These are phyloP conservation scores for Dothidotthia symphoricarpi DNA, from an alignment of 2,329 filamentous ascomycete genomes.

Conservation along the genomic window DNA sequence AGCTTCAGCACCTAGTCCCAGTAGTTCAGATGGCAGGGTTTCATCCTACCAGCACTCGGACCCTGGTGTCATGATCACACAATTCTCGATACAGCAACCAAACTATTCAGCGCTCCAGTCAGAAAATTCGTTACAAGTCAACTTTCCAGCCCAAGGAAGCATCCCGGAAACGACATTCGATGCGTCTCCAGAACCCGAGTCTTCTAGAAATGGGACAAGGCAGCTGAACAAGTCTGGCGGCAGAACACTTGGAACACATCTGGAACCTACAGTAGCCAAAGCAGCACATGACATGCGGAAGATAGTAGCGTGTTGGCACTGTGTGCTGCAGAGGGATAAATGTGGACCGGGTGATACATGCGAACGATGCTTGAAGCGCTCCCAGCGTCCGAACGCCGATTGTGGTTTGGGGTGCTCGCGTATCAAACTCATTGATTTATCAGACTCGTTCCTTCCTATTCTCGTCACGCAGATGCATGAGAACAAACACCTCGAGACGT, in stretches of 20 bases:
- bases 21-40: conserved; percentile 30
- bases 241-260: conserved; percentile 41
- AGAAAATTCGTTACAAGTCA: conserved; percentile 6
- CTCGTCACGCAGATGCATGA: conserved; percentile 45
- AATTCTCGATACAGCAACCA: conserved; percentile 6
- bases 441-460: conserved; percentile 46
- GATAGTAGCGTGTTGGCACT: conserved; percentile 50
- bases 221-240: conserved; percentile 37
- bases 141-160: conserved; percentile 8
- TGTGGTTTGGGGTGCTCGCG: conserved; percentile 48
- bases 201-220: conserved; percentile 19
- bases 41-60: conserved; percentile 31
- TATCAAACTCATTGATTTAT: conserved; percentile 47
- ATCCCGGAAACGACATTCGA: conserved; percentile 22
- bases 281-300: conserved; percentile 49
- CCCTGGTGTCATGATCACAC: conserved; percentile 17
- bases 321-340: conserved; percentile 49
- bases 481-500: conserved; percentile 44
- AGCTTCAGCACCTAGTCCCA: conserved; percentile 28
- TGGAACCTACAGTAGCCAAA: conserved; percentile 39
- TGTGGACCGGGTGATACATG: conserved; percentile 44
- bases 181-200: conserved; percentile 29
- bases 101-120: conserved; percentile 4
- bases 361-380: conserved; percentile 41
- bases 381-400: conserved; percentile 40